These are phyloP conservation scores for Pichia sp. DNA, from an alignment of 1,139 yeast genomes.

Conservation along the genomic window DNA sequence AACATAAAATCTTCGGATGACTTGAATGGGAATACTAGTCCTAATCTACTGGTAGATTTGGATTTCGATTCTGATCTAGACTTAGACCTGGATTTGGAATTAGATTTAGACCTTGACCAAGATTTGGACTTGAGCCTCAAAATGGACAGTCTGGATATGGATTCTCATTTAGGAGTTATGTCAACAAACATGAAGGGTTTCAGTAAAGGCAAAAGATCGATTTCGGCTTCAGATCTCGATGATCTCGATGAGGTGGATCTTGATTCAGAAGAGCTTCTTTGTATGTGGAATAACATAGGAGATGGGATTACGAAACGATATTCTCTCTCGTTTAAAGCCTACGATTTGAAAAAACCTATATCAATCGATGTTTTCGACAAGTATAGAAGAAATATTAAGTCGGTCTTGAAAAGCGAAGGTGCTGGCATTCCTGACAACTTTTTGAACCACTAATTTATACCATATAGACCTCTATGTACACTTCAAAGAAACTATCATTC, in stretches of 20 bases:
- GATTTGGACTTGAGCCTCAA: not conserved
- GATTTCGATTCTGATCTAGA: slow-evolving; percentile 2
- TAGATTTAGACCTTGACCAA: not conserved
- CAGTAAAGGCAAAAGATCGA: not conserved
- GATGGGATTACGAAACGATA: slow-evolving; percentile 21
- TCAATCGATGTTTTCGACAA: slow-evolving; percentile 33
- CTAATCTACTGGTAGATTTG: not conserved
- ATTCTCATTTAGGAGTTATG: not conserved
- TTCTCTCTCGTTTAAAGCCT: slow-evolving; percentile 27
- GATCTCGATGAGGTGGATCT: slow-evolving; percentile 3
- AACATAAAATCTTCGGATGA: not conserved
- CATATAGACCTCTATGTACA: too few species aligned
- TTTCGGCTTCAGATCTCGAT: slow-evolving; percentile 1
- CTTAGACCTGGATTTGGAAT: slow-evolving; percentile 6
- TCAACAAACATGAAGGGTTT: not conserved
- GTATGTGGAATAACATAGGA: not conserved
- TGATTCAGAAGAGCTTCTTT: slow-evolving; percentile 2
- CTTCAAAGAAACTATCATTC: too few species aligned
- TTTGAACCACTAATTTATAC: not conserved
- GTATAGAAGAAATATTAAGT: slow-evolving; percentile 62
- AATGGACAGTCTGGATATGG: not conserved
- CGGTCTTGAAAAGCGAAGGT: slow-evolving; percentile 4
- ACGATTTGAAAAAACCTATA: slow-evolving; percentile 19
- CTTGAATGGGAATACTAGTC: not conserved
- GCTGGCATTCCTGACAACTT: slow-evolving; percentile 1